Percentiles rank a stretch among this genome's conserved stretches.
Evolutionary conservation across 176 grass and related monocot genomes (phyloP).

Genomic region (Themeda triandra): DNA sequence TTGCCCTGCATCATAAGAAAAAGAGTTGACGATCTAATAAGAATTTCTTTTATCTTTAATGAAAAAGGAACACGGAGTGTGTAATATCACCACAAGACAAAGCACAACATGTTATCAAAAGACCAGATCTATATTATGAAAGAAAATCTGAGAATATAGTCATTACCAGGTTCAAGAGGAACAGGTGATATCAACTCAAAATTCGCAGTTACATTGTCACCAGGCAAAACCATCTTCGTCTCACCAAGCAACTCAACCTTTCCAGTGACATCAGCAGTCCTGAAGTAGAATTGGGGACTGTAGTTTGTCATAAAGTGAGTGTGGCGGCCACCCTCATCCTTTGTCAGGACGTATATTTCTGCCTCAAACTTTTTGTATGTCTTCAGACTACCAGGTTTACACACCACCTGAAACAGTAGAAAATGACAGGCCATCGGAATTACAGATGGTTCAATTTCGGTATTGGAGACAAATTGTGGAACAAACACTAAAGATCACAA

Average conservation of each 20-base stretch:
- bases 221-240: constrained; percentile 90
- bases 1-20: constrained; percentile 58
- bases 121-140: not conserved
- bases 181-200: constrained; percentile 84
- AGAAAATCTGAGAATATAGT: not conserved
- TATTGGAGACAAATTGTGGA: not conserved
- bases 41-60: not conserved
- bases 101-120: not conserved
- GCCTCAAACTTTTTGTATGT: constrained; percentile 89
- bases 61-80: not conserved
- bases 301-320: constrained; percentile 86
- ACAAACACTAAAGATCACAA: not conserved
- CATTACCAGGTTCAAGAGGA: constrained; percentile 81
- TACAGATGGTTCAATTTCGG: not conserved
- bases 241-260: constrained; percentile 63
- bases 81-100: not conserved
- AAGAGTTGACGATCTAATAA: not conserved
- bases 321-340: constrained; percentile 97
- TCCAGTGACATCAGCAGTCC: constrained; percentile 91
- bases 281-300: constrained; percentile 93
- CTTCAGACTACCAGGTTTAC: constrained; percentile 81
- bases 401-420: constrained; percentile 59
- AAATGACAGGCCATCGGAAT: not conserved
- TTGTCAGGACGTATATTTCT: constrained; percentile 91
- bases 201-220: constrained; percentile 80